Evolutionary conservation across 2,329 filamentous ascomycete species (phyloP), one percentile per base, ranked within the genome.

Genomic region (Fusarium compactum): DNA sequence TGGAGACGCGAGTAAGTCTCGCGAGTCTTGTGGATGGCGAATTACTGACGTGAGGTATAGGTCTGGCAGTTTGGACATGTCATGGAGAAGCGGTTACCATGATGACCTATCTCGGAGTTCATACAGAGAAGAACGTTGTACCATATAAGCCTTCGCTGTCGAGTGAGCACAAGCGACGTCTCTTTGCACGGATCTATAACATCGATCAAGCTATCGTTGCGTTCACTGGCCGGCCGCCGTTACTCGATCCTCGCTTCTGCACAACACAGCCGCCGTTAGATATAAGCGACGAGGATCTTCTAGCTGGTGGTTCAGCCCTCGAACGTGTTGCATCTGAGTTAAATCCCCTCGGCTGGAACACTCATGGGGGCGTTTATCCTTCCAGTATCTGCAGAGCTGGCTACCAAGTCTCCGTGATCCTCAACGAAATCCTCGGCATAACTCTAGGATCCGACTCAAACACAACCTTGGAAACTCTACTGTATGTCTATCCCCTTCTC

Each of bases 1-100:
- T 0, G 62, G 62, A 0, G 62, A 65, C 8, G 62, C 62, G 4
- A 65, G 62, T 65, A n/a, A 43, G 60, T 50, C 4, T 3, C 1
- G 2, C 5, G 2, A 6, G 1, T 1, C 2, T 8, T 12, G 0
- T 2, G 12, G 2, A 0, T 10, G 6, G 1, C 0, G 4, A 8
- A 1, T 6, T 8, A 10, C 20, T 46, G 1, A 45, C 10, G 5
- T 4, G 5, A 0, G 1, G 6, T 9, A 3, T 2, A 65, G 62
- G 62, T 14, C 11, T 65, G 12, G 29, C 43, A n/a, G 57, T 54
- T 4, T 65, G 52, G 60, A 22, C 24, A 0, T 65, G 60, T 0
- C 54, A 58, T 1, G 53, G 60, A 3, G 62, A 65, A 9, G 32
- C 52, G 1, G 45, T 65, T 5, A 30, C 62, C 0, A 29, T 65